phyloP scores from a whole-genome alignment of 495 filamentous ascomycete genomes.

The Usnea hakonensis region DNA sequence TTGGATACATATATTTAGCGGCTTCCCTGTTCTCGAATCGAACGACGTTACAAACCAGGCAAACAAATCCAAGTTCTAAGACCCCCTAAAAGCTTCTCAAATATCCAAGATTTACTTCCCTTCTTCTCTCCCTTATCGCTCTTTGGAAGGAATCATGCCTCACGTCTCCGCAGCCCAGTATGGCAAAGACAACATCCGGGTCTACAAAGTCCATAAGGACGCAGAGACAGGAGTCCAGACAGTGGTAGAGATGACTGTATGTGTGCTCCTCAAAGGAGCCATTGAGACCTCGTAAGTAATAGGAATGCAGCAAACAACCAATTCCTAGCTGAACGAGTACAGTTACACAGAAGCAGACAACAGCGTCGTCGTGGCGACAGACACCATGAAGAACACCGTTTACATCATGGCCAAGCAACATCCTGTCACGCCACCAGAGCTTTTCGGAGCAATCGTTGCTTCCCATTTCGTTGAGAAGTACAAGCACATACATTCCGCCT shows the following conservation, averaged over 20 bases:
- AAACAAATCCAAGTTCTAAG: not conserved
- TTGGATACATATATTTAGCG: constrained; percentile 5
- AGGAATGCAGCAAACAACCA: not conserved
- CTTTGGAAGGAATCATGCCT: constrained; percentile 19
- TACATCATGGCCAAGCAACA: constrained; percentile 91
- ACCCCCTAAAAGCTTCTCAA: not conserved
- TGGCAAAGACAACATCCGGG: constrained; percentile 96
- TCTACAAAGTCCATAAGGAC: constrained; percentile 86
- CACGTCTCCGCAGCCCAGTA: constrained; percentile 68
- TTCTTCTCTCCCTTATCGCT: not conserved
- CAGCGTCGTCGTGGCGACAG: constrained; percentile 88
- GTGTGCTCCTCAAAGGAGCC: constrained; percentile 79
- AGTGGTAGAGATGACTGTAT: constrained; percentile 92
- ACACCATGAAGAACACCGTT: constrained; percentile 96
- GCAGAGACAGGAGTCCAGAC: constrained; percentile 66
- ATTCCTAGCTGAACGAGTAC: constrained; percentile 12
- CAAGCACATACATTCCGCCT: constrained; percentile 72
- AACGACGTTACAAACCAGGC: not conserved
- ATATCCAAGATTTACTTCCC: not conserved
- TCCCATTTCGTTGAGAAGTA: constrained; percentile 85
- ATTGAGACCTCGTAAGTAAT: constrained; percentile 73
- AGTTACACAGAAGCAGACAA: constrained; percentile 94
- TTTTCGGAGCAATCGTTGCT: constrained; percentile 76
- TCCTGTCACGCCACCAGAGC: constrained; percentile 87
- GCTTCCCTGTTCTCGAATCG: not conserved